Conservation (phyloP, 805 yeast genomes). For the Clavispora phyllophila region DNA sequence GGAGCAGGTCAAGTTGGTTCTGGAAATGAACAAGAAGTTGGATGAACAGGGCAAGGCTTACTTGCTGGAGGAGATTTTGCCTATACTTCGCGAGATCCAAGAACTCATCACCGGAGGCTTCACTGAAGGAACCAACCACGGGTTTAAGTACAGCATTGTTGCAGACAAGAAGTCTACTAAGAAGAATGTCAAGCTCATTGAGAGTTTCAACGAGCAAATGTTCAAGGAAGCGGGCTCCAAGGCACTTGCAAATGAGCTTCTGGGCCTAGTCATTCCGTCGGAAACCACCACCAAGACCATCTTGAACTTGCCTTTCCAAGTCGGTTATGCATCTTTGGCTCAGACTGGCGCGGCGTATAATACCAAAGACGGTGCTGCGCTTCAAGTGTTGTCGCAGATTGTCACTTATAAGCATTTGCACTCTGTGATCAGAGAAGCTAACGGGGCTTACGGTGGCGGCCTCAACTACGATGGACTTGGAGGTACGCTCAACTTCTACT, state of each 20-base stretch:
- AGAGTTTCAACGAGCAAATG: slow-evolving; percentile 22
- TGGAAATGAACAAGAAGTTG: slow-evolving; percentile 49
- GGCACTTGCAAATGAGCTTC: slow-evolving; percentile 13
- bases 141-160: slow-evolving; percentile 51
- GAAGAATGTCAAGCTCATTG: slow-evolving; percentile 32
- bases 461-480: slow-evolving; percentile 75
- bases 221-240: slow-evolving; percentile 5
- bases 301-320: slow-evolving; percentile 80
- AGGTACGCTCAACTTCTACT: slow-evolving; percentile 76
- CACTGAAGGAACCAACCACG: slow-evolving; percentile 8
- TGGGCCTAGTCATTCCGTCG: slow-evolving; percentile 14
- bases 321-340: slow-evolving; percentile 72
- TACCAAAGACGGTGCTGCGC: slow-evolving; percentile 73
- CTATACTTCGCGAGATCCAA: slow-evolving; percentile 53
- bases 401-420: slow-evolving; percentile 81
- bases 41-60: slow-evolving; percentile 34
- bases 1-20: slow-evolving; percentile 66
- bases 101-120: slow-evolving; percentile 35
- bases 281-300: slow-evolving; percentile 32
- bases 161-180: slow-evolving; percentile 44
- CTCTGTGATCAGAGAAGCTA: slow-evolving; percentile 86
- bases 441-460: slow-evolving; percentile 99
- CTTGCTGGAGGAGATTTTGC: slow-evolving; percentile 49
- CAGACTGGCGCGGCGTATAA: slow-evolving; percentile 61
- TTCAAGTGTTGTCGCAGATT: slow-evolving; percentile 77